Conservation (phyloP, 345 rosid species). For the Eucalyptus tenuipes region DNA sequence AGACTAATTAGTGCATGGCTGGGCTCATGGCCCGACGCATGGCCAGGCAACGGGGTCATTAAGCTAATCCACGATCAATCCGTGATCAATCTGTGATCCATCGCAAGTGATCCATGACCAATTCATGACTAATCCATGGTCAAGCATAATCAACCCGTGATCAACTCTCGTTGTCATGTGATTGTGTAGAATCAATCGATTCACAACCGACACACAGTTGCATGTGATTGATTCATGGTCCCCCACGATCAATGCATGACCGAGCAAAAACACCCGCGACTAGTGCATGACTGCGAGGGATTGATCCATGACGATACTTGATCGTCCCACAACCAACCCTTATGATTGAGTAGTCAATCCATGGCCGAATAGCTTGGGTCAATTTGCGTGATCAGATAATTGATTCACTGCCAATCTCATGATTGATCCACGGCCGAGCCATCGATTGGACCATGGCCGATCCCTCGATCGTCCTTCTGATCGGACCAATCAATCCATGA, state of each 20-base stretch:
- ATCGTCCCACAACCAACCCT: accelerated
- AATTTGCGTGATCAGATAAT: too few relatives aligned
- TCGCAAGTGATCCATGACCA: background rate
- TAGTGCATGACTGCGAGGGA: background rate
- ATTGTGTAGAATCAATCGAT: accelerated
- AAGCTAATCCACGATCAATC: background rate
- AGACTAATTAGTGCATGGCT: background rate
- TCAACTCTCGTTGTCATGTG: background rate
- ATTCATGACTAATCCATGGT: background rate
- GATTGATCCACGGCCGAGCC: accelerated
- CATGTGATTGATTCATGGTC: background rate
- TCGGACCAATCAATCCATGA: too few relatives aligned
- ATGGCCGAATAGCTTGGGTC: too few relatives aligned
- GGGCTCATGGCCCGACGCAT: accelerated
- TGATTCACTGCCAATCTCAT: too few relatives aligned
- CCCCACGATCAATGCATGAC: too few relatives aligned
- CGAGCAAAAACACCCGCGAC: background rate
- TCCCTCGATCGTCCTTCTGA: too few relatives aligned
- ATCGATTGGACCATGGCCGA: accelerated
- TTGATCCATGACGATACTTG: accelerated
- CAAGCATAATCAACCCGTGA: background rate
- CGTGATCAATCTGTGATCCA: background rate
- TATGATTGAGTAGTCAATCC: background rate
- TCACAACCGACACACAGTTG: accelerated
- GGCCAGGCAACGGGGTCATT: accelerated